Base-by-base conservation (phyloP, 176 grass and related monocot species). In the Aegilops tauschii region DNA sequence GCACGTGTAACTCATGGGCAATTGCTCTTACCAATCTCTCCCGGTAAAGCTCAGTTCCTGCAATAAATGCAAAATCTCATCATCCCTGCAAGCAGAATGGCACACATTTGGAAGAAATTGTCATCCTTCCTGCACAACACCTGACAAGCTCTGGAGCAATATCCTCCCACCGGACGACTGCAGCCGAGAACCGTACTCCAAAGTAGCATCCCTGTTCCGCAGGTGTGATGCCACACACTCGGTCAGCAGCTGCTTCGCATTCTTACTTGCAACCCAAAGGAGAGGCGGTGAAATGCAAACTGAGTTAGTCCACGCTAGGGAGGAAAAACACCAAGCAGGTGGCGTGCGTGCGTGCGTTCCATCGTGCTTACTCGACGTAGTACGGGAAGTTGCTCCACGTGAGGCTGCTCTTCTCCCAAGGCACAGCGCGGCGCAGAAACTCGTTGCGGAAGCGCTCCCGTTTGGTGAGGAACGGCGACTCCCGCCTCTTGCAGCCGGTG, bases 41-140 rank as follows among this genome's bases (percentile, higher is more conserved):
- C 45, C 87, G 82, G 45, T 94, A 96, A 61, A 98, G 92, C 59
- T 98, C 97, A 37, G 97, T 98, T 86, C 97, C 97, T 98, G 81
- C 40, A 80, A 32, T 35, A 80, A 49, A 30, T 36, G 32, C 8
- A 86, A 27, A 39, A 69, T 81, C 16, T 35, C 62, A 70, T 61
- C 29, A 71, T 31, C 45, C 28, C 79, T 47, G 16, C 36, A 74
- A 66, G 35, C 17, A 79, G 13, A 56, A 64, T 30, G 50, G 50
- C 79, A 39, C 42, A 16, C 27, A 70, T 20, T 76, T 59, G 56
- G 63, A 52, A 72, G 16, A 81, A 85, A 49, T 81, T 4, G 52
- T 34, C 29, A 35, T 66, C 12, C 6, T 69, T 84, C 25, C 14
- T 30, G 52, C 61, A 84, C 71, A 82, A 28, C n/a, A 98, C 97